phyloP scores from a whole-genome alignment of 371 early-diverging fungal genomes.

The Saksenaea vasiformis region DNA sequence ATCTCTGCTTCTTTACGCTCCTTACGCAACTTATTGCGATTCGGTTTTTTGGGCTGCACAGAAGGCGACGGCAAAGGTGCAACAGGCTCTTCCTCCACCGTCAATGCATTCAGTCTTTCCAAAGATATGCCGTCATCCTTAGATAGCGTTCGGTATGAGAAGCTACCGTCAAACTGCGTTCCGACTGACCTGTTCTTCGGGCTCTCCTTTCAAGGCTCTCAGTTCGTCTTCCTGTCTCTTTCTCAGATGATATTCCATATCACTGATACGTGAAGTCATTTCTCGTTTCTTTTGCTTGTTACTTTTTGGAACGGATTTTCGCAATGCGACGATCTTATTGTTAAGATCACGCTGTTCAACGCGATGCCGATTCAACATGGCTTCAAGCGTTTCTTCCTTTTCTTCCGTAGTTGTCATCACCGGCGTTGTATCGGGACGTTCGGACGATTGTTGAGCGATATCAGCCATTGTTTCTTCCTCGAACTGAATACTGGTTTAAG shows the following conservation, averaged over 20 bases:
- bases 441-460: not conserved
- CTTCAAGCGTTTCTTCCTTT: constrained; percentile 45
- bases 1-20: constrained; percentile 76
- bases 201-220: constrained; percentile 29
- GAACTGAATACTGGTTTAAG: too few species aligned
- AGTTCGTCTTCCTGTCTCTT: constrained; percentile 73
- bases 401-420: not conserved
- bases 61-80: constrained; percentile 13
- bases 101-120: constrained; percentile 37
- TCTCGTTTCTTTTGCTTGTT: constrained; percentile 91
- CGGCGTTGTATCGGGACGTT: not conserved
- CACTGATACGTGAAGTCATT: constrained; percentile 65
- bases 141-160: not conserved
- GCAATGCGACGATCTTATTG: constrained; percentile 69
- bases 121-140: constrained; percentile 46
- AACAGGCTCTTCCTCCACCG: constrained; percentile 33
- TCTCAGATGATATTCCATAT: constrained; percentile 67
- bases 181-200: constrained; percentile 17
- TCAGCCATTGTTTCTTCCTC: not conserved
- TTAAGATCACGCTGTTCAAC: constrained; percentile 76
- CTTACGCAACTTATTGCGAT: constrained; percentile 67
- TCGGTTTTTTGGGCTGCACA: constrained; percentile 55
- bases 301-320: constrained; percentile 74
- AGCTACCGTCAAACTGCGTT: constrained; percentile 13
- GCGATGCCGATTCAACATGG: constrained; percentile 73